Base-by-base conservation (phyloP, 805 yeast species). In the Kodamaea restingae region DNA sequence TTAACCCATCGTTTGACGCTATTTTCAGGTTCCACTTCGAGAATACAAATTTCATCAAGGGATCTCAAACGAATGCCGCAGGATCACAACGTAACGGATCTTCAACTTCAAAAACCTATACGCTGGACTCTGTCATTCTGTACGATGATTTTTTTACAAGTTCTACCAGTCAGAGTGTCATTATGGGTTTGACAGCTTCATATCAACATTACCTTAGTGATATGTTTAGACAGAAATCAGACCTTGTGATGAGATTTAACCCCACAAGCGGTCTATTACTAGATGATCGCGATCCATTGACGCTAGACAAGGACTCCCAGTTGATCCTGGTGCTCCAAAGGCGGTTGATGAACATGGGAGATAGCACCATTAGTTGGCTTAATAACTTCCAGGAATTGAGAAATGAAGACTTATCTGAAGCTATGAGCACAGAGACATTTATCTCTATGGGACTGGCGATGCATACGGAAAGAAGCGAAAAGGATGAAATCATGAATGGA, bases 261-360 rank as follows among this genome's bases (percentile, higher is more conserved):
- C 37, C 37, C 2, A 14, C 10, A 3, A 41, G 33, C 14, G 41
- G 41, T 10, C 22, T 41, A 20, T 36, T 41, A 10, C 22, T 10
- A 10, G 35, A 30, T n/a, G 44, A 41, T 12, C 12, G 33, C 4
- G 44, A 41, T 18, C 44, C 44, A 9, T 8, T 41, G 17, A 15
- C 32, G 27, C 10, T 35, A 10, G 41, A 35, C 10, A 24, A 18
- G 12, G 37, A 36, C 24, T 22, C 15, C 7, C 34, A 36, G n/a
- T 29, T 30, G 33, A 29, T 21, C 15, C n/a, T 21, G 14, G 21
- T 29, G 3, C 28, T 36, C 21, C 12, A 15, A 2, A 29, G 18
- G 11, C 11, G 39, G 17, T 11, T 30, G 15, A 25, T 21, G 15
- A 24, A 30, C 4, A 21, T 36, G 28, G 39, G 14, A 8, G 32